These are phyloP conservation scores for sunflower (Helianthus annuus) DNA, from an alignment of 129 eudicot species.

Conservation along the genomic window DNA sequence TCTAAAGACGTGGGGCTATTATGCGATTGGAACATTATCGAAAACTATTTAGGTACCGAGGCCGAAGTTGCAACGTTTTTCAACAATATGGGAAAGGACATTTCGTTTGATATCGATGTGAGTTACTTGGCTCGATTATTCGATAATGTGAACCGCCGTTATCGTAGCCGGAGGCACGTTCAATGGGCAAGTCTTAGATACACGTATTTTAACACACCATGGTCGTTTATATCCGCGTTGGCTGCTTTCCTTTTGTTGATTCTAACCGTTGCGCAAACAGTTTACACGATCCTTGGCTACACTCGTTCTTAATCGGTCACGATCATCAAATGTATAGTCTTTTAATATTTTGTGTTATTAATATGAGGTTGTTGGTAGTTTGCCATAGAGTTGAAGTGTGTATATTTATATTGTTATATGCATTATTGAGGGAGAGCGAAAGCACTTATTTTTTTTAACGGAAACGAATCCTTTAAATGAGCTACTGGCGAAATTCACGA, in stretches of 20 bases:
- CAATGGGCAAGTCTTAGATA: conserved; percentile 72
- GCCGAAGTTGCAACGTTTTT: conserved; percentile 60
- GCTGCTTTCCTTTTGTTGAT: conserved; percentile 68
- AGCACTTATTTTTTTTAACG: too few relatives aligned
- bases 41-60: conserved; percentile 81
- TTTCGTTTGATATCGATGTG: conserved; percentile 51
- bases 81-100: conserved; percentile 75
- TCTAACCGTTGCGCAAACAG: conserved; percentile 63
- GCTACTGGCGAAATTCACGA: too few relatives aligned
- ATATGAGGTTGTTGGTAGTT: background rate
- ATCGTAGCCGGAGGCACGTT: conserved; percentile 60
- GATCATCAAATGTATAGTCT: background rate
- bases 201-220: conserved; percentile 71
- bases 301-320: conserved; percentile 15
- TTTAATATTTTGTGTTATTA: background rate
- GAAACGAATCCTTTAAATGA: too few relatives aligned
- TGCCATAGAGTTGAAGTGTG: background rate
- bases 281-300: conserved; percentile 52
- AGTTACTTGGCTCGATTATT: conserved; percentile 64
- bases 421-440: too few relatives aligned
- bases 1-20: conserved; percentile 59
- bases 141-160: conserved; percentile 54
- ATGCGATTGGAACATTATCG: conserved; percentile 60
- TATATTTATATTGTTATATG: too few relatives aligned
- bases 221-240: conserved; percentile 79